These are phyloP conservation scores for Trichoderma virens DNA, from an alignment of 495 filamentous ascomycete genomes.

Conservation along the genomic window DNA sequence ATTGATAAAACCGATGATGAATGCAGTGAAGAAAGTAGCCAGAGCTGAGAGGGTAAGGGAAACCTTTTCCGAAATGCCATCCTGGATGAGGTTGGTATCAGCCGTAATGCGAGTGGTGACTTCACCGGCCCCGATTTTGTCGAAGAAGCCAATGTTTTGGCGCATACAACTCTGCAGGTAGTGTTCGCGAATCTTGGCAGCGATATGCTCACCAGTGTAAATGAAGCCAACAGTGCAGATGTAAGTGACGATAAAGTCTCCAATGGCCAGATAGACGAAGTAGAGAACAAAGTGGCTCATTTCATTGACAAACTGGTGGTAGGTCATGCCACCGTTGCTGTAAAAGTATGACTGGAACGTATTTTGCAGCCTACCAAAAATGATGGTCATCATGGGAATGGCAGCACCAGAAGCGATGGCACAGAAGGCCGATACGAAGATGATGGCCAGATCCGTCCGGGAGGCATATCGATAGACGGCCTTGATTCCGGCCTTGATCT, in stretches of 20 bases:
- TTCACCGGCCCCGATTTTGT: slow-evolving; percentile 31
- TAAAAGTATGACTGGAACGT: slow-evolving; percentile 59
- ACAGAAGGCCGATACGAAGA: slow-evolving; percentile 54
- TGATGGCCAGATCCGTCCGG: slow-evolving; percentile 60
- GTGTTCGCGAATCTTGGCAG: slow-evolving; percentile 24
- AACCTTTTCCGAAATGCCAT: slow-evolving; percentile 47
- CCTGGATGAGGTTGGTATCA: slow-evolving; percentile 45
- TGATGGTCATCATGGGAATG: slow-evolving; percentile 80
- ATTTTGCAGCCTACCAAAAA: slow-evolving; percentile 71
- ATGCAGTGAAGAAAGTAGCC: slow-evolving; percentile 30
- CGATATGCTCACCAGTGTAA: slow-evolving; percentile 55
- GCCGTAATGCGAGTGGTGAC: slow-evolving; percentile 41
- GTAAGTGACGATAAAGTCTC: slow-evolving; percentile 68
- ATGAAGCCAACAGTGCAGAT: slow-evolving; percentile 75
- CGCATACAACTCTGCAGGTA: slow-evolving; percentile 29
- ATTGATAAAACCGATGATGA: slow-evolving; percentile 34
- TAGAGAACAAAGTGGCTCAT: slow-evolving; percentile 64
- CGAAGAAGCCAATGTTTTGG: slow-evolving; percentile 31
- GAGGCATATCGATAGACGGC: slow-evolving; percentile 64
- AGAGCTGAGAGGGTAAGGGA: slow-evolving; percentile 30
- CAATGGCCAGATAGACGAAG: slow-evolving; percentile 77
- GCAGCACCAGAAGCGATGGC: slow-evolving; percentile 74
- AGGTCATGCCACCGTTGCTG: slow-evolving; percentile 30
- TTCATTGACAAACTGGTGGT: slow-evolving; percentile 44
- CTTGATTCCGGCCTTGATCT: slow-evolving; percentile 50